Percentiles rank a stretch among this genome's conserved stretches.
Evolutionary conservation across 164 flowering plant species (phyloP).

Genomic region (Pachysandra terminalis): DNA sequence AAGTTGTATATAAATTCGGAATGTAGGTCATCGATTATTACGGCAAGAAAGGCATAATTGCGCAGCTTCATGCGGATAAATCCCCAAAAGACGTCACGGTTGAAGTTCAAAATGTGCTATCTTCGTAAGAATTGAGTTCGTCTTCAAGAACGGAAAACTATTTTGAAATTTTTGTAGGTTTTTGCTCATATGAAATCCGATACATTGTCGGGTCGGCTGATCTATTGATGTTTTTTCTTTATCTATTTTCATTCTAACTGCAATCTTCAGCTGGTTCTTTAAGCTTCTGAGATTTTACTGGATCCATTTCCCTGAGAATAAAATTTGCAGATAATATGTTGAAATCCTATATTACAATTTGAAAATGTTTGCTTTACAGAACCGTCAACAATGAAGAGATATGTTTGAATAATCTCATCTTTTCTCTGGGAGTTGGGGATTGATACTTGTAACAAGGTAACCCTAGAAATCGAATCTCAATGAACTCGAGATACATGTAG

Average conservation of each 20-base stretch:
- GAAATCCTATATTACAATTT: neutral
- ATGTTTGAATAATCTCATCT: too few species aligned
- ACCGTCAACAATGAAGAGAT: too few species aligned
- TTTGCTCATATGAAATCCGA: constrained; percentile 15
- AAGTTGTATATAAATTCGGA: neutral
- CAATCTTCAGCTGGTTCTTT: constrained; percentile 1
- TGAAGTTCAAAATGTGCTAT: constrained; percentile 78
- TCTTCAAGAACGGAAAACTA: too few species aligned
- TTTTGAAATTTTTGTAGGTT: constrained; percentile 6
- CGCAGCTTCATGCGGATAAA: constrained; percentile 75
- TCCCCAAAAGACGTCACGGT: constrained; percentile 73
- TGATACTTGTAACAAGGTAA: too few species aligned
- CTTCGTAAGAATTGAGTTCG: constrained; percentile 29
- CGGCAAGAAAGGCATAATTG: constrained; percentile 61
- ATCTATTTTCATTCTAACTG: constrained; percentile 9
- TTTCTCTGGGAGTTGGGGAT: too few species aligned
- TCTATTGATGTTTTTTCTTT: neutral
- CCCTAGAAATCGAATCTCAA: too few species aligned
- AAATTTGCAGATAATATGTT: neutral
- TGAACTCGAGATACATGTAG: too few species aligned
- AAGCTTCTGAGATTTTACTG: neutral
- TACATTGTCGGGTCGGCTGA: constrained; percentile 21
- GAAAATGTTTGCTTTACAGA: neutral
- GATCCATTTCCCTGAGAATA: neutral
- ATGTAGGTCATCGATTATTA: constrained; percentile 86